Evolutionary conservation across 2,329 filamentous ascomycete species (phyloP).

Genomic region (Hypoxylon rubiginosum): DNA sequence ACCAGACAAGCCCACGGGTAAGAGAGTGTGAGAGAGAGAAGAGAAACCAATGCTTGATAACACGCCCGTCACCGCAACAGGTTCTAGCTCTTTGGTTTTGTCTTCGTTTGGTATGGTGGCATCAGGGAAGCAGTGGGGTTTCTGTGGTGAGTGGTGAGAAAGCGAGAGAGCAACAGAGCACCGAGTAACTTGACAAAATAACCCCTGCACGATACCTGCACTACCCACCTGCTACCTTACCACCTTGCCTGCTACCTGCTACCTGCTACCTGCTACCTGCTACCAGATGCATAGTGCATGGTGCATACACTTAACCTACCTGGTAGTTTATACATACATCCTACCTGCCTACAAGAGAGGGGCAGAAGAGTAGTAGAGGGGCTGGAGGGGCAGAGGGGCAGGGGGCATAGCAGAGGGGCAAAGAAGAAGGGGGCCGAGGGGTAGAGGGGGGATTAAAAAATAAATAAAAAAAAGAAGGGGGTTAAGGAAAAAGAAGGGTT

Average conservation of each 20-base stretch:
- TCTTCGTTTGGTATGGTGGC: slow-evolving; percentile 47
- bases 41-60: slow-evolving; percentile 36
- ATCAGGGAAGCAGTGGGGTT: slow-evolving; percentile 48
- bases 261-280: slow-evolving; percentile 37
- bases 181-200: slow-evolving; percentile 27
- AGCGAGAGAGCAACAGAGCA: too few species aligned
- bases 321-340: background rate
- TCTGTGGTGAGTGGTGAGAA: slow-evolving; percentile 18
- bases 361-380: slow-evolving; percentile 18
- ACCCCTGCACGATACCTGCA: slow-evolving; percentile 36
- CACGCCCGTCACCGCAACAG: slow-evolving; percentile 35
- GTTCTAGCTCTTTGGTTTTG: slow-evolving; percentile 41
- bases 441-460: background rate
- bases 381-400: background rate
- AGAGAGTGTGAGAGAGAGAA: background rate
- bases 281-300: background rate
- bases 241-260: too few species aligned
- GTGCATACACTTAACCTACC: too few species aligned
- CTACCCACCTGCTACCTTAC: too few species aligned
- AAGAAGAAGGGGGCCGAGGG: background rate
- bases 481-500: too few species aligned
- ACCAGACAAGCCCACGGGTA: slow-evolving; percentile 35
- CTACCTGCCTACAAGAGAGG: slow-evolving; percentile 43
- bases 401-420: background rate
- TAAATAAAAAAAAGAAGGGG: too few species aligned